Conservation (phyloP, 2,329 filamentous ascomycete genomes). For the Microascus cirrosus region DNA sequence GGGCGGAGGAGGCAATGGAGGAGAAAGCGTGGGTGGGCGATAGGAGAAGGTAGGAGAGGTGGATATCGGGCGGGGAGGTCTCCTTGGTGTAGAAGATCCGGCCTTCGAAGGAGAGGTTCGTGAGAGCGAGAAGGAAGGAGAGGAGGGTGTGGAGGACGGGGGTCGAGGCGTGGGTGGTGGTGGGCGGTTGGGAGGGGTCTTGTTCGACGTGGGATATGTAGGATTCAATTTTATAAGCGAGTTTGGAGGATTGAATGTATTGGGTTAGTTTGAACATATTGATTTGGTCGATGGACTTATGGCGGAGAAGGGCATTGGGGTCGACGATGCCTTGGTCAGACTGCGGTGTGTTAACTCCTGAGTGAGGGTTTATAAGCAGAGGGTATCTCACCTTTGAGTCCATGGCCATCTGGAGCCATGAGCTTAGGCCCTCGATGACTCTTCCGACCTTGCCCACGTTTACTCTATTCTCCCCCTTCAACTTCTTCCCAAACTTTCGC, state of each 20-base stretch:
- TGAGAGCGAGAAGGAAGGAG: conserved; percentile 66
- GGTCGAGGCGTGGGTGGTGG: conserved; percentile 15
- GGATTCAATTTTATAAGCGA: conserved; percentile 89
- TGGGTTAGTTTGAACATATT: conserved; percentile 81
- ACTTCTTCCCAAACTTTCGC: conserved; percentile 72
- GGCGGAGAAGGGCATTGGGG: conserved; percentile 60
- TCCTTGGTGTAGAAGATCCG: conserved; percentile 51
- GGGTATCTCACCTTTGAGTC: conserved; percentile 28
- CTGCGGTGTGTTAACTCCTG: conserved; percentile 11
- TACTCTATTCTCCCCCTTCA: conserved; percentile 84
- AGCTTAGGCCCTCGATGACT: conserved; percentile 66
- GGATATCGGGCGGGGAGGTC: conserved; percentile 31
- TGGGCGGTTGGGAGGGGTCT: conserved; percentile 13
- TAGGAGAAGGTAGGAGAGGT: conserved; percentile 75
- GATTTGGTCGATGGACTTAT: conserved; percentile 88
- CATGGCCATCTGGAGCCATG: conserved; percentile 50
- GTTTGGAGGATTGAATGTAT: conserved; percentile 84
- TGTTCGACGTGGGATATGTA: conserved; percentile 59
- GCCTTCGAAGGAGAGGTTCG: conserved; percentile 68
- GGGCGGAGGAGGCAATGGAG: conserved; percentile 71
- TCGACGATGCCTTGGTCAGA: conserved; percentile 56
- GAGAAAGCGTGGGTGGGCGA: conserved; percentile 88
- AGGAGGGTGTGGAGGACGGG: conserved; percentile 44
- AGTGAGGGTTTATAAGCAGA: background rate
- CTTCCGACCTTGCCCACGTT: conserved; percentile 83